Evolutionary conservation across 2,329 filamentous ascomycete species (phyloP).

Genomic region (Paecilomyces sp.): DNA sequence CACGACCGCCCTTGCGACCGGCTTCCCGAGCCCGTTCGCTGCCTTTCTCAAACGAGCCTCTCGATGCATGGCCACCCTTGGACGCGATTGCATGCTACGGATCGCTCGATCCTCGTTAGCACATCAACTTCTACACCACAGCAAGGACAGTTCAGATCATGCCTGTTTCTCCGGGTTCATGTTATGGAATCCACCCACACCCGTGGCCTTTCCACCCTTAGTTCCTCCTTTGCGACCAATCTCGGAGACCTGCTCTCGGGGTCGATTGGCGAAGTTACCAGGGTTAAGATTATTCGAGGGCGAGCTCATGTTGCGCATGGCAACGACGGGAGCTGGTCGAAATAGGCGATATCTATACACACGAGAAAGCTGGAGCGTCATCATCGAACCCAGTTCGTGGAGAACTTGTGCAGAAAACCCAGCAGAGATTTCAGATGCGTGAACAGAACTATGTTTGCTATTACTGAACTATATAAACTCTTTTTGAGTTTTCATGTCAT

Average conservation of each 20-base stretch:
- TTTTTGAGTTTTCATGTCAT: background rate
- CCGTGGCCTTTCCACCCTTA: constrained; percentile 19
- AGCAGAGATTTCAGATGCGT: background rate
- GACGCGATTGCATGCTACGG: constrained; percentile 18
- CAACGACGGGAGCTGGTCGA: background rate
- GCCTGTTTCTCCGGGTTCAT: constrained; percentile 24
- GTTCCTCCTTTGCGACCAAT: constrained; percentile 19
- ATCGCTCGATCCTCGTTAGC: background rate
- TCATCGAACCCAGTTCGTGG: background rate
- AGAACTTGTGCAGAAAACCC: background rate
- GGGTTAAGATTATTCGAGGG: constrained; percentile 17
- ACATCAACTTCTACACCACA: background rate
- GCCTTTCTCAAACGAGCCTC: constrained; percentile 3
- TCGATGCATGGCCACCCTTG: constrained; percentile 15
- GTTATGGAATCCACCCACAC: constrained; percentile 18
- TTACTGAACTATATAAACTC: background rate
- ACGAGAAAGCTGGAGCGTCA: background rate
- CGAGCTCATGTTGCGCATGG: background rate
- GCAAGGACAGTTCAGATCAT: constrained; percentile 1
- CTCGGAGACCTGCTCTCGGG: constrained; percentile 16
- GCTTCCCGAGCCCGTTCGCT: constrained; percentile 4
- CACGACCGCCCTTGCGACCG: constrained; percentile 5
- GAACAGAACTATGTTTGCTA: background rate
- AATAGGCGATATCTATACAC: background rate
- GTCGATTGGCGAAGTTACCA: constrained; percentile 29